Conservation (phyloP, 2,329 filamentous ascomycete species). For the Dothistroma septosporum region DNA sequence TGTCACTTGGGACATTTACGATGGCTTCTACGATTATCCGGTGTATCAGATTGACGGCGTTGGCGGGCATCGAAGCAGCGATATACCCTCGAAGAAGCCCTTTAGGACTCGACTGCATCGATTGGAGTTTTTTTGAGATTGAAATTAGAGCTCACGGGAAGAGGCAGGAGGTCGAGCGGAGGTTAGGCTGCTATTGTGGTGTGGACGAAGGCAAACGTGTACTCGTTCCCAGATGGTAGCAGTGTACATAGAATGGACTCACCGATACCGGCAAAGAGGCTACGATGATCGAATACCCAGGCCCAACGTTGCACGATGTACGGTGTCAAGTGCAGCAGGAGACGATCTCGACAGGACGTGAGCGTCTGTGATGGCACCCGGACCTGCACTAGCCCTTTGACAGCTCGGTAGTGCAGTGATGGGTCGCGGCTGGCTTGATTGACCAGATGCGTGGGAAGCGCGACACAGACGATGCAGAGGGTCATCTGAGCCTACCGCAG, state of each 20-base stretch:
- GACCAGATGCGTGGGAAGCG: constrained; percentile 5
- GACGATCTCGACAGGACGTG: neutral
- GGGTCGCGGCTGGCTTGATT: neutral
- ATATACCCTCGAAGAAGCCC: constrained; percentile 9
- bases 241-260: constrained; percentile 9
- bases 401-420: constrained; percentile 15
- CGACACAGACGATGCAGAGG: constrained; percentile 10
- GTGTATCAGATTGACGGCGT: constrained; percentile 5
- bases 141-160: neutral
- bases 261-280: neutral
- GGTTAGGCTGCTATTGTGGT: neutral
- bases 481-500: neutral
- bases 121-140: constrained; percentile 1
- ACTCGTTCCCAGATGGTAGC: neutral
- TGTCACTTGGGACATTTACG: constrained; percentile 5
- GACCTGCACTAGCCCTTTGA: constrained; percentile 19
- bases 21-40: constrained; percentile 4
- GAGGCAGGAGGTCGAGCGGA: neutral
- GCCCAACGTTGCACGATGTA: neutral
- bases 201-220: neutral
- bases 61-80: neutral
- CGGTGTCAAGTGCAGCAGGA: neutral
- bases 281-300: neutral
- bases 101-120: constrained; percentile 6
- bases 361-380: neutral